Percentiles rank a stretch among this genome's conserved stretches.
These are phyloP conservation scores for Lasiodiplodia hormozganensis DNA, from an alignment of 2,329 filamentous ascomycete genomes.

Conservation along the genomic window DNA sequence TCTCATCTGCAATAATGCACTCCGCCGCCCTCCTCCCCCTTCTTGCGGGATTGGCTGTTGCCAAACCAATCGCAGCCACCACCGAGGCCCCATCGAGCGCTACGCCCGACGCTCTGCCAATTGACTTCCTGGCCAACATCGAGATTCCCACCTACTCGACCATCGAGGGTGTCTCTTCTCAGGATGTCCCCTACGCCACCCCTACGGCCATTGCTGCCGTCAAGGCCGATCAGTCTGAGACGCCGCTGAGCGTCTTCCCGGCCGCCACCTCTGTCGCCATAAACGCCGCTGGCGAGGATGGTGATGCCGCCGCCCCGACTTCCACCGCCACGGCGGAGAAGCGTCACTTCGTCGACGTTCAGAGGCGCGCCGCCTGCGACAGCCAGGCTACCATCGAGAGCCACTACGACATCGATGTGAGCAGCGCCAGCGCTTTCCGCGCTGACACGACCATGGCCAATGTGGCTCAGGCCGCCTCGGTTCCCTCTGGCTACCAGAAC, in stretches of 20 bases:
- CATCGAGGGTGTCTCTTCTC: slow-evolving; percentile 24
- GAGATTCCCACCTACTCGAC: slow-evolving; percentile 30
- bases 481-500: slow-evolving; percentile 2
- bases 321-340: slow-evolving; percentile 10
- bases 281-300: slow-evolving; percentile 26
- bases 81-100: slow-evolving; percentile 1
- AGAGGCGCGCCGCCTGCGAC: slow-evolving; percentile 29
- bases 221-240: slow-evolving; percentile 18
- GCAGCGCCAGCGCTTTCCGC: background rate
- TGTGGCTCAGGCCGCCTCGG: background rate
- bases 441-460: background rate
- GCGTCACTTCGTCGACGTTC: slow-evolving; percentile 22
- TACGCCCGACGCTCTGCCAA: slow-evolving; percentile 26
- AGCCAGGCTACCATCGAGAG: slow-evolving; percentile 24
- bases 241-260: slow-evolving; percentile 27
- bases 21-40: slow-evolving; percentile 2
- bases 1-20: background rate
- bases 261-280: slow-evolving; percentile 23
- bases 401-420: background rate
- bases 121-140: slow-evolving; percentile 24
- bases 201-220: slow-evolving; percentile 25
- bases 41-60: slow-evolving; percentile 20
- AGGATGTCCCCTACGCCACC: slow-evolving; percentile 24
- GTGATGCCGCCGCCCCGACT: background rate
- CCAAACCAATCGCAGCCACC: slow-evolving; percentile 7